Evolutionary conservation across 805 yeast species (phyloP).

Genomic region (Wickerhamiella parazyma): DNA sequence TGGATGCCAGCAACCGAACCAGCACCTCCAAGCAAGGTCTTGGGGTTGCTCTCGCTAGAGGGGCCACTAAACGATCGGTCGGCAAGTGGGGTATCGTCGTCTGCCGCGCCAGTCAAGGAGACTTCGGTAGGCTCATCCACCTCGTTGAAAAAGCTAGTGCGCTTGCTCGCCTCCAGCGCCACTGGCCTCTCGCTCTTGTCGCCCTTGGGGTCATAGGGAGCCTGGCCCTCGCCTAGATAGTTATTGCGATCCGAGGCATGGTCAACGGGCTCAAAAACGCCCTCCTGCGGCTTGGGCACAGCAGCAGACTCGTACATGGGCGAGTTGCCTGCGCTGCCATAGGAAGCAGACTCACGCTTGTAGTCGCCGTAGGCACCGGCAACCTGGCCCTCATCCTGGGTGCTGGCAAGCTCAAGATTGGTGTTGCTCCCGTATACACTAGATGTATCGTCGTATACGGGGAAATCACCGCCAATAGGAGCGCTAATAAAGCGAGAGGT

Average conservation of each 20-base stretch:
- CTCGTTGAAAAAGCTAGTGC: not conserved
- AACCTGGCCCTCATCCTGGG: conserved; percentile 3
- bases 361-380: conserved; percentile 3
- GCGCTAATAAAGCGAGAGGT: not conserved
- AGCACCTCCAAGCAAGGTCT: too few relatives aligned
- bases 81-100: not conserved
- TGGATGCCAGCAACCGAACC: conserved; percentile 6
- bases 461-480: conserved; percentile 1
- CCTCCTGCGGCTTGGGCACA: not conserved
- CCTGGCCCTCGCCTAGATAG: not conserved
- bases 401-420: not conserved
- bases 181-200: not conserved
- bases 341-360: not conserved
- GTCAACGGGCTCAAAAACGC: not conserved
- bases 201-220: not conserved
- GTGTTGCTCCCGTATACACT: not conserved
- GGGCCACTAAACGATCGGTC: conserved; percentile 6
- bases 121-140: too few relatives aligned
- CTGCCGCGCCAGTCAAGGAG: not conserved
- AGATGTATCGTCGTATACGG: not conserved
- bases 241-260: not conserved
- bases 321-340: not conserved
- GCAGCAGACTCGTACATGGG: not conserved
- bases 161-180: not conserved
- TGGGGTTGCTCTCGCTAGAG: conserved; percentile 1